Evolutionary conservation across 306 rosid genomes (phyloP), one percentile per base, ranked within the genome.

Genomic region (Delonix regia): DNA sequence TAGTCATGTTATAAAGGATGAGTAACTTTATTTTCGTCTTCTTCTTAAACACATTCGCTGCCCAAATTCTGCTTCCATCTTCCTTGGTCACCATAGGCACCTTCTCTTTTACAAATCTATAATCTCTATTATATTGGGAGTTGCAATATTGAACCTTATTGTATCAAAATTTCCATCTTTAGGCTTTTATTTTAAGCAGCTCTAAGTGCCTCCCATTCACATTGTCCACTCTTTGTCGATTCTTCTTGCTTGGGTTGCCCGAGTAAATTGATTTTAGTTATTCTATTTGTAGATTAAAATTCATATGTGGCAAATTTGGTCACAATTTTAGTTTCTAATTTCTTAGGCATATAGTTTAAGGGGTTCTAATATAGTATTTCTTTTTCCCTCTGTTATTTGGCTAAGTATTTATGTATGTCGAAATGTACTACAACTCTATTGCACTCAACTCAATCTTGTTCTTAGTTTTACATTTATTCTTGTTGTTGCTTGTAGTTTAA

Each of bases 391-490:
- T 81, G 88, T 51, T 85, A 73, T 68, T 34, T 84, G 65, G 83
- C 88, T 19, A 93, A 88, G 82, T 83, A 25, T 75, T 86, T 81
- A 88, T 91, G 34, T 88, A 90, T 59, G 89, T 91, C 34, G 95
- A 95, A 74, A 82, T 92, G 47, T 73, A 90, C 70, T 92, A 81
- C 47, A 86, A 93, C 80, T 87, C 93, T 38, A 85, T 95, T 11
- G 90, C 95, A 71, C 93, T 90, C 60, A 80, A 88, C 47, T 85
- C 97, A 92, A 92, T 77, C 90, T 88, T 16, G 22, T 87, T 74
- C 97, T 95, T 22, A 92, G 88, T 63, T 88, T 90, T 76, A 87
- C 97, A 44, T 90, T 84, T 86, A 13, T 90, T 19, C 87, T 88
- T 33, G 97, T 93, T 1, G 82, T 90, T 67, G 52, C 76, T 74